Percentiles rank a stretch among this genome's conserved stretches.
phyloP scores from a whole-genome alignment of 345 rosid species.

The Euphorbia pulcherrima region DNA sequence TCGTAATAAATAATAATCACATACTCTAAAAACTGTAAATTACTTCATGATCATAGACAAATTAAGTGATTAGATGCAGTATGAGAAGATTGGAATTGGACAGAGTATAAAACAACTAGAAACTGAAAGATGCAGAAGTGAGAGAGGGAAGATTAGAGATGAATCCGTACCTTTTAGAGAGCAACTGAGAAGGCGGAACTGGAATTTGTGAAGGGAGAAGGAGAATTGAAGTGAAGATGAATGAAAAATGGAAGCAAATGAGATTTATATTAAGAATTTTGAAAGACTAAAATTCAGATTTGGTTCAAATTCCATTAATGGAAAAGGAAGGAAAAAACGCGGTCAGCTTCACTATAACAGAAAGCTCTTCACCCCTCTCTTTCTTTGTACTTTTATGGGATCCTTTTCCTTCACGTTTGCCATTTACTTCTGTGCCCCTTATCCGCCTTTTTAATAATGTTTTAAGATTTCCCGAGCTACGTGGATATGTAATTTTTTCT shows the following conservation, averaged over 20 bases:
- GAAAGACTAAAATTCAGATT: neutral
- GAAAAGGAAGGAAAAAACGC: neutral
- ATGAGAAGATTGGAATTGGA: neutral
- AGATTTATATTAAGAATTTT: neutral
- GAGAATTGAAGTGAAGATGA: neutral
- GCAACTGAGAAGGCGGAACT: neutral
- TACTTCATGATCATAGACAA: neutral
- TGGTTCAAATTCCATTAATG: neutral
- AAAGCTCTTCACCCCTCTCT: neutral
- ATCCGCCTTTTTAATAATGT: too few species aligned
- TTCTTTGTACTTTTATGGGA: neutral
- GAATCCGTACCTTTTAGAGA: conserved; percentile 5
- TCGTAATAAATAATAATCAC: neutral
- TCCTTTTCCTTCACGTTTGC: too few species aligned
- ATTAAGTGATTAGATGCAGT: neutral
- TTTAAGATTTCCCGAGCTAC: too few species aligned
- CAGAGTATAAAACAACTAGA: neutral
- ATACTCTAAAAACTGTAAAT: neutral
- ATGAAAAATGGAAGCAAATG: neutral
- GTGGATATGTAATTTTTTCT: too few species aligned
- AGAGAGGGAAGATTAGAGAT: neutral
- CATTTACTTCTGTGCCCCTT: too few species aligned
- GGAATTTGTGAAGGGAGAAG: neutral
- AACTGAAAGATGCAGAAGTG: neutral
- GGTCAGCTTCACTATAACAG: neutral